These are phyloP conservation scores for Triadica sebifera DNA, from an alignment of 345 rosid species.

Conservation along the genomic window DNA sequence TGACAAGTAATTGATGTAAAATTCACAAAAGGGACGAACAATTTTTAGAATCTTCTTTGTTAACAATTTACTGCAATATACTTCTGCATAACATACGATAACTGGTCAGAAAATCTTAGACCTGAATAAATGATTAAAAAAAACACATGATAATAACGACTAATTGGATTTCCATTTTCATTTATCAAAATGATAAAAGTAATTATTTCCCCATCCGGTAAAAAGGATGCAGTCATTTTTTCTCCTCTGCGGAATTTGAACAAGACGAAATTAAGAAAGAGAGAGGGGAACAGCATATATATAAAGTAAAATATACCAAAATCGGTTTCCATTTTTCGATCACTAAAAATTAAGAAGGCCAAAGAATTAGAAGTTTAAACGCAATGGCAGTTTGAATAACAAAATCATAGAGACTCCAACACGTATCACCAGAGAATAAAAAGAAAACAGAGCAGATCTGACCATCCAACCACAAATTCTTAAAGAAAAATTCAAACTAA, in stretches of 20 bases:
- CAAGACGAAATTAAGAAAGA: not conserved
- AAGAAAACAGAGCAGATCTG: slow-evolving; percentile 14
- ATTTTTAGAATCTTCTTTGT: not conserved
- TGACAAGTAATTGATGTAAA: not conserved
- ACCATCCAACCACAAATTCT: not conserved
- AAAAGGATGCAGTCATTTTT: not conserved
- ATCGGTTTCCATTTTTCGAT: not conserved
- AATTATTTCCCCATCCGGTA: not conserved
- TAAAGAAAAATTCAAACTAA: not conserved
- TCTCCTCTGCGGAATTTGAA: not conserved
- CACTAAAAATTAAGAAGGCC: not conserved
- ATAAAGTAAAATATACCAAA: not conserved
- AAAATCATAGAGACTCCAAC: not conserved
- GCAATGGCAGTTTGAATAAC: not conserved
- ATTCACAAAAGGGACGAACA: not conserved
- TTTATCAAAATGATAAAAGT: not conserved
- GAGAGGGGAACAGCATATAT: not conserved
- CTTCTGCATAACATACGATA: slow-evolving; percentile 9
- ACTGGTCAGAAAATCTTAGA: not conserved
- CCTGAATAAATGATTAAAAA: not conserved
- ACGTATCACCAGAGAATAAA: not conserved
- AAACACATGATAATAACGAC: not conserved
- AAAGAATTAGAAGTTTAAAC: not conserved
- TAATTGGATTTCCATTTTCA: not conserved
- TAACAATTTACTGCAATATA: not conserved